Base-by-base conservation (phyloP, 2,329 filamentous ascomycete species). In the Harringtonia lauricola region DNA sequence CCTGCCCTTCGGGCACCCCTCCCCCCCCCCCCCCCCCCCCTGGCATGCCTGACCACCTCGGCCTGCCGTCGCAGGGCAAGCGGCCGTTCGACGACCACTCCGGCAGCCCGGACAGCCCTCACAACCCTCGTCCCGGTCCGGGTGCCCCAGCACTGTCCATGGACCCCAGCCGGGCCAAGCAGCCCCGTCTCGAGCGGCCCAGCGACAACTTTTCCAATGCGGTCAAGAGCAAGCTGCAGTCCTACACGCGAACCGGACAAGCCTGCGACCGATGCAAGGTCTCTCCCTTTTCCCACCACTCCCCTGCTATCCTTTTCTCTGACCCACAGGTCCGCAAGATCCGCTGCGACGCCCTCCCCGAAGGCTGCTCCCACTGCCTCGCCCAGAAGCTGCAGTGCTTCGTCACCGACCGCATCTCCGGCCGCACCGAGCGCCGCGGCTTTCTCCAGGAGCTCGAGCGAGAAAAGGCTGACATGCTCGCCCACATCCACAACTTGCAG, bases 201-300 rank as follows among this genome's bases (percentile, higher is more conserved):
- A 54, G 61, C 21, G 66, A 71, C 40, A 70, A 74, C 51, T 77
- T 75, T 49, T 76, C 72, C 4, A 67, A 61, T 45, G 68, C 72
- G 28, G 71, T 76, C 51, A 76, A 76, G 63, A 72, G 61, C 54
- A 69, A 72, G 43, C 59, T 76, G 36, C 68, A 71, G 50, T 68
- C 70, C 4, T 74, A 74, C 50, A 73, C 71, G 18, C 66, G 74
- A 45, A 94, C 86, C 0, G 86, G 86, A 10, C 86, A 94, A 64
- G 86, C 86, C 28, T 94, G 86, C 70, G 86, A 94, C 63, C 74
- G 87, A 44, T 94, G 87, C 72, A 92, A 90, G 74, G 83, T 86
- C 39, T 36, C 21, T 24, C 18, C 3, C n/a, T 10, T 28, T 12
- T 19, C 12, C 12, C 13, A 22, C 15, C 8, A n/a, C n/a, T n/a